A percentile compares a stretch with the other conserved stretches of the same genome.
Evolutionary conservation across 306 rosid genomes (phyloP).

Genomic region (Gastrolobium bilobum): DNA sequence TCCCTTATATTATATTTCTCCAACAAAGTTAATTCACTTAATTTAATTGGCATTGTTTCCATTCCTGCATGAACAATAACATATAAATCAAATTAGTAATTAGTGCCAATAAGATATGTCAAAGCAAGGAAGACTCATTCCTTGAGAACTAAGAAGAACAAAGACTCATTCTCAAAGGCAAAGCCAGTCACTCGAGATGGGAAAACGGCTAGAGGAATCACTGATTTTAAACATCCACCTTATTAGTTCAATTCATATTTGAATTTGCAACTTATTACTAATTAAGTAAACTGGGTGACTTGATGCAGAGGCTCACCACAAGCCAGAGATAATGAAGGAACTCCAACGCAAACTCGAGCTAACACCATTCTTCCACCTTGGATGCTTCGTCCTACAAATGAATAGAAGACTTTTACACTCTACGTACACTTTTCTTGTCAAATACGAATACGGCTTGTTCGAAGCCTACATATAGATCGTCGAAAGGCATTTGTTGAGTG

Average conservation of each 20-base stretch:
- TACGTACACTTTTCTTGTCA: not conserved
- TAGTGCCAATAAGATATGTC: no score
- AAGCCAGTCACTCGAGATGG: no score
- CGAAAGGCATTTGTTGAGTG: not conserved
- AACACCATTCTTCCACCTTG: slow-evolving; percentile 60
- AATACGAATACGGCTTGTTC: no score
- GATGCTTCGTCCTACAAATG: slow-evolving; percentile 66
- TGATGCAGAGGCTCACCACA: slow-evolving; percentile 47
- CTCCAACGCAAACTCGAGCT: slow-evolving; percentile 17
- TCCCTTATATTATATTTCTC: no score
- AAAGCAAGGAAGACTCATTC: no score
- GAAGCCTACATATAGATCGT: not conserved
- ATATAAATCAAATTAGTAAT: no score
- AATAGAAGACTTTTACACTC: slow-evolving; percentile 34
- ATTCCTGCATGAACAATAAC: no score
- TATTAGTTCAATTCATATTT: not conserved
- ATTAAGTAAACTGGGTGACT: not conserved
- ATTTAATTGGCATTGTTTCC: no score
- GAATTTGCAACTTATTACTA: not conserved
- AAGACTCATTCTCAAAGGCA: no score
- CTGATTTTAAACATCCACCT: not conserved
- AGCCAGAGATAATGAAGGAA: slow-evolving; percentile 32
- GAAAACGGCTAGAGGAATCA: not conserved
- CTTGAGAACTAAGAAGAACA: no score
- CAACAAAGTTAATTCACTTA: no score